These are phyloP conservation scores for Marasmius oreades DNA, from an alignment of 1,284 basidiomycete genomes.

Conservation along the genomic window DNA sequence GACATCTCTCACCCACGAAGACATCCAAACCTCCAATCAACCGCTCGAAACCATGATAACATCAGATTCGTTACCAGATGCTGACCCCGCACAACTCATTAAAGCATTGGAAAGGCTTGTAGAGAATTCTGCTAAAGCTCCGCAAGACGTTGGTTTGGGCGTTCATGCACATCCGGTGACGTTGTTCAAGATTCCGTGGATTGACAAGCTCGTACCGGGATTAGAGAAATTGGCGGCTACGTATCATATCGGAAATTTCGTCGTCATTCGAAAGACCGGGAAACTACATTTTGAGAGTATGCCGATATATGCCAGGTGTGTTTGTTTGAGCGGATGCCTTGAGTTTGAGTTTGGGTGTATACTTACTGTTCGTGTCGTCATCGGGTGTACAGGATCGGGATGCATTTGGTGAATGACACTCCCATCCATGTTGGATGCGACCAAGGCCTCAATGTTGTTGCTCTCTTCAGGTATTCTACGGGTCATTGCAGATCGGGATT, in stretches of 20 bases:
- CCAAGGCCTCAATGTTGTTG: neutral
- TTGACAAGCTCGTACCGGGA: conserved; percentile 49
- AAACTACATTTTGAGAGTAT: conserved; percentile 75
- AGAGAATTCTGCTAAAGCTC: conserved; percentile 31
- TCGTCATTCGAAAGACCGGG: conserved; percentile 55
- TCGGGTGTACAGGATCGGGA: conserved; percentile 51
- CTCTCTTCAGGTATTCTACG: conserved; percentile 55
- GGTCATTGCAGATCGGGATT: conserved; percentile 47
- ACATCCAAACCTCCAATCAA: conserved; percentile 16
- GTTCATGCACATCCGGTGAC: conserved; percentile 39
- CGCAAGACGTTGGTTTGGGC: conserved; percentile 35
- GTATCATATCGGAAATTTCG: conserved; percentile 66
- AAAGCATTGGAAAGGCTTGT: conserved; percentile 39
- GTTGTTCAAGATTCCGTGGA: conserved; percentile 31
- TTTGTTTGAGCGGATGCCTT: conserved; percentile 20
- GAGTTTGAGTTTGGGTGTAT: neutral
- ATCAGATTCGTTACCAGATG: conserved; percentile 25
- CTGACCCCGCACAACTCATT: conserved; percentile 30
- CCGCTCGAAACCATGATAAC: conserved; percentile 24
- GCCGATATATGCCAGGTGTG: conserved; percentile 73
- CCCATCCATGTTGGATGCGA: neutral
- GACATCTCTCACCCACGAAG: neutral
- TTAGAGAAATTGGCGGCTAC: conserved; percentile 48
- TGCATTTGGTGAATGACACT: conserved; percentile 48
- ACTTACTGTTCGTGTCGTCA: too few species aligned